Percentiles rank a stretch among this genome's conserved stretches.
Conservation (phyloP, 1,284 basidiomycete genomes). For the Ganoderma multipileum region DNA sequence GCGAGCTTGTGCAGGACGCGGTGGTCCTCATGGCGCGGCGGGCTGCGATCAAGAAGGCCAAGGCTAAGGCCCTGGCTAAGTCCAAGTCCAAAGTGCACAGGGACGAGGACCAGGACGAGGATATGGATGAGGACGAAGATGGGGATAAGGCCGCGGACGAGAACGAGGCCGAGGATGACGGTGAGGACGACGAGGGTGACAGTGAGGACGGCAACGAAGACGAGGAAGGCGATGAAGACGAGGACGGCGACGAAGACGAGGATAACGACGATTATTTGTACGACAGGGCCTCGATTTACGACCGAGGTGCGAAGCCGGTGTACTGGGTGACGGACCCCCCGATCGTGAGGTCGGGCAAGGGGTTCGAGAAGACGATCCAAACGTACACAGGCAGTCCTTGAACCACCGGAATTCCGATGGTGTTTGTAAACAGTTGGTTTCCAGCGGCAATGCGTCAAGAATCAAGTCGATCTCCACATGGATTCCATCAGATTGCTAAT, state of each 20-base stretch:
- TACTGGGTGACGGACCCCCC: conserved; percentile 28
- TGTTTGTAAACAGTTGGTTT: too few species aligned
- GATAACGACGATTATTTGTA: too few species aligned
- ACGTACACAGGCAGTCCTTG: conserved; percentile 12
- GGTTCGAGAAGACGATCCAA: conserved; percentile 19
- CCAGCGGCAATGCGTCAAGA: neutral
- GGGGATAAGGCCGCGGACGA: neutral
- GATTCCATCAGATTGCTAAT: neutral
- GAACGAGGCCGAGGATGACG: neutral
- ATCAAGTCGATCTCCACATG: neutral
- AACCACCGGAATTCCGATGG: too few species aligned
- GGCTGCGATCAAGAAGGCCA: neutral
- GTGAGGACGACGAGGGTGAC: neutral
- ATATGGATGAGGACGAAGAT: neutral
- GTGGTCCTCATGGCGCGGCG: neutral
- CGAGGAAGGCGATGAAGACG: neutral
- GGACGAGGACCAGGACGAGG: too few species aligned
- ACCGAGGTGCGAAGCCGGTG: conserved; percentile 8
- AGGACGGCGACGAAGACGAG: neutral
- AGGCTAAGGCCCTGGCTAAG: too few species aligned
- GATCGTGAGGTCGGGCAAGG: conserved; percentile 1
- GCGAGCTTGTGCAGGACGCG: neutral
- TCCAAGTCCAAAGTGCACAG: too few species aligned
- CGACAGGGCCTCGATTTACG: too few species aligned
- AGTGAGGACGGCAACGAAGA: neutral